phyloP scores from a whole-genome alignment of 768 basidiomycete genomes.

The Serendipita sp. region DNA sequence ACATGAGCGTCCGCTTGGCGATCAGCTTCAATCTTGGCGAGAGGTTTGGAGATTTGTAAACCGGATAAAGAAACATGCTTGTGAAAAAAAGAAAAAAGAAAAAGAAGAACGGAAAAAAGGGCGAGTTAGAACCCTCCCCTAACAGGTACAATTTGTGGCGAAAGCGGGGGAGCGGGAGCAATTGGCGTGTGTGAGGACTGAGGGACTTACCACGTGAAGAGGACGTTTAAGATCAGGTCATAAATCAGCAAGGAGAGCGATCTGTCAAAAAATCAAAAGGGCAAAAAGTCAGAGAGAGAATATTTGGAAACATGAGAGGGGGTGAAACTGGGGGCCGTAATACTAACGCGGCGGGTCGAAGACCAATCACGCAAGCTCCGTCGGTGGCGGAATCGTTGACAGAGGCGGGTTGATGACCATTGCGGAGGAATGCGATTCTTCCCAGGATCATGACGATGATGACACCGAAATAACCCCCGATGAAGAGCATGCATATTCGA shows the following conservation, averaged over 20 bases:
- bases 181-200: not conserved
- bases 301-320: too few species aligned
- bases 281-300: too few species aligned
- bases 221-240: constrained; percentile 26
- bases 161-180: too few species aligned
- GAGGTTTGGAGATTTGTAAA: constrained; percentile 21
- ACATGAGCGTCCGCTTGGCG: constrained; percentile 29
- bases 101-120: not conserved
- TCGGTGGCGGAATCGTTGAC: constrained; percentile 12
- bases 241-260: constrained; percentile 30
- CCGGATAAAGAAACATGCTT: constrained; percentile 30
- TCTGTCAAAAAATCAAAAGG: not conserved
- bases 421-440: constrained; percentile 21
- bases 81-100: not conserved
- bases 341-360: constrained; percentile 23
- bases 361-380: constrained; percentile 31
- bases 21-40: constrained; percentile 22
- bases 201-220: not conserved
- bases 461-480: constrained; percentile 25
- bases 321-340: too few species aligned
- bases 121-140: not conserved
- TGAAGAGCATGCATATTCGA: constrained; percentile 22
- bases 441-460: constrained; percentile 25
- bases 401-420: not conserved
- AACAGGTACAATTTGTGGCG: too few species aligned